phyloP scores from a whole-genome alignment of 83 land plant species.

The Isoetes engelmannii region DNA sequence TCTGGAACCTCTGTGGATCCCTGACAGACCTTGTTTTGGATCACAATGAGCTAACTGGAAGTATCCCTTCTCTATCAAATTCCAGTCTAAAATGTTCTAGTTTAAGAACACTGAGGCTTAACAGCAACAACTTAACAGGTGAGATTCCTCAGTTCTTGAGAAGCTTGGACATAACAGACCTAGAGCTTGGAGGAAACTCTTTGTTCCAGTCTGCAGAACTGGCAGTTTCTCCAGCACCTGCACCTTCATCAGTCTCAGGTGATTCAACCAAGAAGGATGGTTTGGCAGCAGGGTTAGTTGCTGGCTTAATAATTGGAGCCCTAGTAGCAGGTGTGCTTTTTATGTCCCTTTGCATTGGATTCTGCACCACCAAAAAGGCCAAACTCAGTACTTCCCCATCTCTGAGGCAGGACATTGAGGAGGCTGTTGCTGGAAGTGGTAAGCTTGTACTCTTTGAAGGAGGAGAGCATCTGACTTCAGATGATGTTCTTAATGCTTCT shows the following conservation, averaged over 20 bases:
- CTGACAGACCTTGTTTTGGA: constrained; percentile 45
- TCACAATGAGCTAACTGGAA: constrained; percentile 41
- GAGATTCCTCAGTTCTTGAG: too few relatives aligned
- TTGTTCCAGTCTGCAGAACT: too few relatives aligned
- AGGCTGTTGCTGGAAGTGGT: constrained; percentile 44
- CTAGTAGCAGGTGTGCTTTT: constrained; percentile 52
- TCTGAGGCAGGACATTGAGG: constrained; percentile 30
- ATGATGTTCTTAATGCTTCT: constrained; percentile 68
- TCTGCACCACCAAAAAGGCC: constrained; percentile 34
- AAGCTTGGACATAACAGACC: too few relatives aligned
- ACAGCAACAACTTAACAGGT: constrained; percentile 46
- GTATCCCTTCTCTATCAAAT: constrained; percentile 44
- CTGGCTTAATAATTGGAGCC: constrained; percentile 58
- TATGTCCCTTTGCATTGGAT: constrained; percentile 52
- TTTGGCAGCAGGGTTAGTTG: constrained; percentile 51
- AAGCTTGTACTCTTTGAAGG: constrained; percentile 61
- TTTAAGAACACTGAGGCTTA: constrained; percentile 43
- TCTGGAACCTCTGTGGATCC: constrained; percentile 66
- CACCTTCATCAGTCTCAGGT: constrained; percentile 36
- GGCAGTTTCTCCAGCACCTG: too few relatives aligned
- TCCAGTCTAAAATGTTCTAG: constrained; percentile 40
- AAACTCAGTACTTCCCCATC: constrained; percentile 19
- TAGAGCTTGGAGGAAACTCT: too few relatives aligned
- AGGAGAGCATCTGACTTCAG: constrained; percentile 62
- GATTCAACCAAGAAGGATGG: constrained; percentile 20